Percentiles rank a stretch among this genome's conserved stretches.
These are phyloP conservation scores for Penicillium salamii DNA, from an alignment of 495 filamentous ascomycete species.

Conservation along the genomic window DNA sequence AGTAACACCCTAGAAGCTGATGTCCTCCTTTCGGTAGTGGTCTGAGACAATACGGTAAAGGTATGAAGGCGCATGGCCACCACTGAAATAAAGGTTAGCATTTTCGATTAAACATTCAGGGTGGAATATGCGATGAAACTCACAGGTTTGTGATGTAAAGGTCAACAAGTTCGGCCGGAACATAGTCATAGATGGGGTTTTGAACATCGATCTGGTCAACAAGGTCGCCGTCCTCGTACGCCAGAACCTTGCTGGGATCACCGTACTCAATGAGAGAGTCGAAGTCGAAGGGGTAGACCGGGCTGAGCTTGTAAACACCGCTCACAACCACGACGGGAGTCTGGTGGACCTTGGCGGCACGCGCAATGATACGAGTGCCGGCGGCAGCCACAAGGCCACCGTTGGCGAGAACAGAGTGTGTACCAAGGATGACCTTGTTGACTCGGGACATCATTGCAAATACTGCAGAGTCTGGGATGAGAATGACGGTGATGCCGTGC, in stretches of 20 bases:
- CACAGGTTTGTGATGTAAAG: conserved; percentile 92
- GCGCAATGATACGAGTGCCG: conserved; percentile 73
- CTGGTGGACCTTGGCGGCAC: conserved; percentile 73
- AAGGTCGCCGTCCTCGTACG: conserved; percentile 69
- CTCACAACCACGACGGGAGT: conserved; percentile 81
- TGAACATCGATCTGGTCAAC: conserved; percentile 74
- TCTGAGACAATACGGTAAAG: conserved; percentile 78
- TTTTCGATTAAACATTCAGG: neutral
- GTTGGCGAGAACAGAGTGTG: conserved; percentile 81
- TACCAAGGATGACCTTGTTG: conserved; percentile 88
- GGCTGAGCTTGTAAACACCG: conserved; percentile 87
- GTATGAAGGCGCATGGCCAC: conserved; percentile 76
- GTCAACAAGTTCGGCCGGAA: conserved; percentile 77
- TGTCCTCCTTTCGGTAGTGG: conserved; percentile 82
- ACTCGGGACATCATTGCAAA: conserved; percentile 91
- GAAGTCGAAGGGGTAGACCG: conserved; percentile 77
- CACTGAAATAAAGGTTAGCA: conserved; percentile 47
- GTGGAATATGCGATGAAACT: conserved; percentile 33
- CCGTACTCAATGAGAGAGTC: conserved; percentile 78
- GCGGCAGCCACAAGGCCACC: conserved; percentile 79
- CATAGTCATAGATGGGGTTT: conserved; percentile 80
- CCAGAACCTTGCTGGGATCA: conserved; percentile 67
- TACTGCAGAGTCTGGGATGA: conserved; percentile 78
- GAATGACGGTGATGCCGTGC: conserved; percentile 74
- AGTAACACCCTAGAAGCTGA: conserved; percentile 48